Base-by-base conservation (phyloP, 1,139 yeast species). In the Candida tropicalis region DNA sequence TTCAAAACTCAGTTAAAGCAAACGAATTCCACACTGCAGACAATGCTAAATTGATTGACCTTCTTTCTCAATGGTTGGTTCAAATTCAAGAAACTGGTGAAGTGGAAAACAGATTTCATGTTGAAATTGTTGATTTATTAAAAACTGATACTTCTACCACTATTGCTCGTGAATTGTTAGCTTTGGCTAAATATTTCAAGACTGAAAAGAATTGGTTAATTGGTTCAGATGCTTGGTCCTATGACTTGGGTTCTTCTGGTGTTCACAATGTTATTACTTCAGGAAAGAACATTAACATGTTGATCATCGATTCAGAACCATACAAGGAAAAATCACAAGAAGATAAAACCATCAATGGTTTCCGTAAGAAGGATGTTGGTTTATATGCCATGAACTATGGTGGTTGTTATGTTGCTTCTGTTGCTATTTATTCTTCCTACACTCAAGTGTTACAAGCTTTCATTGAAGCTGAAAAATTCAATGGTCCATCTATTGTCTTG, bases 211-310 rank as follows among this genome's bases (percentile, higher is more conserved):
- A 81, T 48, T 91, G 99, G 99, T 72, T 91, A 49, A 74, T 93
- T 49, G 97, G 97, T 18, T 89, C 97, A 7, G 98, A 91, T 65
- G 82, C 95, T 26, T 91, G 99, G 98, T 79, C 97, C 16, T 90
- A 85, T 60, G 98, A 91, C 68, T 72, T 88, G 54, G 98, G 98
- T 32, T 76, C 87, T 51, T 86, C 96, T 9, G 97, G 98, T 62
- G 87, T 91, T 42, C 98, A 93, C 64, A 85, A 84, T 58, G 84
- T 89, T 12, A 71, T 91, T 39, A 69, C 90, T 26, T 83, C 93
- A 0, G 85, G 85, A 38, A 76, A 82, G 60, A 87, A 90, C 59
- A 68, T 91, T 55, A 93, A 93, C 63, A 79, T 91, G 80, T 79
- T 91, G 59, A 75, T 93, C 44, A 84, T 91, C 56, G 98, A 91